Evolutionary conservation across 768 basidiomycete species (phyloP).

Genomic region (Exidia glandulosa): DNA sequence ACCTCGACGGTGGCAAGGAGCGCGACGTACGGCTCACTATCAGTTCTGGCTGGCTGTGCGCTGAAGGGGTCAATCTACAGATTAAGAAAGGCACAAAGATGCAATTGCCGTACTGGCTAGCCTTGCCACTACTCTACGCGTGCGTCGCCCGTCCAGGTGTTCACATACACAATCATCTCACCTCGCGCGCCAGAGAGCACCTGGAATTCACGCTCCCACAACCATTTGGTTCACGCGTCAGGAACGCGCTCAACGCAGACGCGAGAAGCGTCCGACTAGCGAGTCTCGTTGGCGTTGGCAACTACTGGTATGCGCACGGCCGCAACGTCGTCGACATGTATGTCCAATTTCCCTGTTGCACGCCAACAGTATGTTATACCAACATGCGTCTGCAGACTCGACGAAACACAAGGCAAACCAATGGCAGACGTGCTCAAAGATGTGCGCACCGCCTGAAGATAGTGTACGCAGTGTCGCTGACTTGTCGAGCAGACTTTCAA

Average conservation of each 20-base stretch:
- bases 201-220: conserved; percentile 78
- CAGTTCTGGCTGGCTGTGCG: not conserved
- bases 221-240: conserved; percentile 65
- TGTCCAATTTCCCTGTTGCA: conserved; percentile 13
- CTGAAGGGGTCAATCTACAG: conserved; percentile 27
- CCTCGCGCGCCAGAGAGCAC: conserved; percentile 43
- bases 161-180: not conserved
- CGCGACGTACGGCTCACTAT: conserved; percentile 48
- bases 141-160: conserved; percentile 20
- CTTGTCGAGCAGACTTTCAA: conserved; percentile 50
- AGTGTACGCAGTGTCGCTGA: not conserved
- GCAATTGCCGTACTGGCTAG: conserved; percentile 85
- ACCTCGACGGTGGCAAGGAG: conserved; percentile 78
- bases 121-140: conserved; percentile 77
- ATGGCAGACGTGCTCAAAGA: conserved; percentile 62
- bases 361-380: not conserved
- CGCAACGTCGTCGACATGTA: conserved; percentile 78
- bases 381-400: conserved; percentile 41
- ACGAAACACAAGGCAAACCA: conserved; percentile 60
- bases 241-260: conserved; percentile 83
- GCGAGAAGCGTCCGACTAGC: conserved; percentile 75
- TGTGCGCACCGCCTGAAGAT: conserved; percentile 26
- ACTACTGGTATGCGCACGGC: conserved; percentile 89
- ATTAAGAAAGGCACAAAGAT: conserved; percentile 67
- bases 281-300: conserved; percentile 74